Conservation (phyloP, 345 rosid species). For the Gynandropsis gynandra region DNA sequence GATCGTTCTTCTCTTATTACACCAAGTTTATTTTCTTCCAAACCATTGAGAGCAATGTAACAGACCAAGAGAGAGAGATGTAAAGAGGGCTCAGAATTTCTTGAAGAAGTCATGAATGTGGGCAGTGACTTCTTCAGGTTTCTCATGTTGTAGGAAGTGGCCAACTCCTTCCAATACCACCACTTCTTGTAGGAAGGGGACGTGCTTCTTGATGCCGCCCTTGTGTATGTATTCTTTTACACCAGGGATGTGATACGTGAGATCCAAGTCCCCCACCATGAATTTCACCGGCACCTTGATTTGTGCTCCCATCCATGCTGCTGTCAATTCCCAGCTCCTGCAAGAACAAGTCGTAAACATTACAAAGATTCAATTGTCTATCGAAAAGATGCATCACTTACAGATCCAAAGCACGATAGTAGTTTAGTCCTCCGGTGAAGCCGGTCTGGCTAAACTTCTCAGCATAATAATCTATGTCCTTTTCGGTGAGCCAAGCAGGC, state of each 20-base stretch:
- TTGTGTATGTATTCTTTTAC: conserved; percentile 48
- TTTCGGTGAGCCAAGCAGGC: conserved; percentile 69
- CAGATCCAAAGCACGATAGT: conserved; percentile 64
- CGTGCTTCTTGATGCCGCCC: conserved; percentile 48
- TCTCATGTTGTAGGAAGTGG: conserved; percentile 67
- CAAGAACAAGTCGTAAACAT: conserved; percentile 14
- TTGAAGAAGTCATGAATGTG: conserved; percentile 65
- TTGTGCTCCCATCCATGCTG: conserved; percentile 48
- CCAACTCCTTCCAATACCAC: conserved; percentile 77
- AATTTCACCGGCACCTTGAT: conserved; percentile 80
- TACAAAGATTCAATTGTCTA: background rate
- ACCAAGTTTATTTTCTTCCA: too few relatives aligned
- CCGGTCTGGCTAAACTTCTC: conserved; percentile 54
- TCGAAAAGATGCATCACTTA: too few relatives aligned
- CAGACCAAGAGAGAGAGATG: too few relatives aligned
- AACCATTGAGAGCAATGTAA: too few relatives aligned
- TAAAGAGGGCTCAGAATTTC: conserved; percentile 48
- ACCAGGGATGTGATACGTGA: conserved; percentile 51
- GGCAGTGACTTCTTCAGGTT: conserved; percentile 47
- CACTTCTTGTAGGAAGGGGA: conserved; percentile 64
- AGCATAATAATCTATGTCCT: conserved; percentile 53
- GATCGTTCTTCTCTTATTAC: too few relatives aligned
- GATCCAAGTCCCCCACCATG: conserved; percentile 68
- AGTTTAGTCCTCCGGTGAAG: conserved; percentile 77
- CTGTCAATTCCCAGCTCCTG: conserved; percentile 82